A percentile compares a stretch with the other conserved stretches of the same genome.
Evolutionary conservation across 1,139 yeast species (phyloP).

Genomic region (Hansenula sp.): DNA sequence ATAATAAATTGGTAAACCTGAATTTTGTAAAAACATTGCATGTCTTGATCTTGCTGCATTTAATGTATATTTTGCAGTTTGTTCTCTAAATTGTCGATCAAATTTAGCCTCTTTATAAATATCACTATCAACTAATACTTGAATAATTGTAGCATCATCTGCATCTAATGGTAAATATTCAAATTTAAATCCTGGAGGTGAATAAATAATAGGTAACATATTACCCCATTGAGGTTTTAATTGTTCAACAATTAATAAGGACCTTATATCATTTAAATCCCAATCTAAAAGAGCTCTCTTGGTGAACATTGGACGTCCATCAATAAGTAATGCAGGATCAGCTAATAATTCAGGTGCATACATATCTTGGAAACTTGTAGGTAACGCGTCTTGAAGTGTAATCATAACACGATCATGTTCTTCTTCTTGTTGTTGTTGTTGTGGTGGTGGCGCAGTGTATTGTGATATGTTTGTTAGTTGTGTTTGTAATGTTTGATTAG

Average conservation of each 20-base stretch:
- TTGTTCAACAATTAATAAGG: constrained; percentile 47
- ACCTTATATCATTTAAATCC: constrained; percentile 61
- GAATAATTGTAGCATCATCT: constrained; percentile 41
- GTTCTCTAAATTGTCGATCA: constrained; percentile 44
- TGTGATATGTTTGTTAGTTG: constrained; percentile 15
- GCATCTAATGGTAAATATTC: constrained; percentile 46
- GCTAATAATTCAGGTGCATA: constrained; percentile 47
- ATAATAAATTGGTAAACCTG: constrained; percentile 16
- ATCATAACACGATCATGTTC: constrained; percentile 9
- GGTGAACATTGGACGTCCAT: constrained; percentile 59
- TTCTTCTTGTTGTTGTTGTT: constrained; percentile 3
- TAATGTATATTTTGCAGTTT: constrained; percentile 58
- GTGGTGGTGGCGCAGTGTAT: constrained; percentile 8
- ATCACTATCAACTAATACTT: constrained; percentile 47
- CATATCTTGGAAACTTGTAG: constrained; percentile 45
- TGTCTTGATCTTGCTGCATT: constrained; percentile 51
- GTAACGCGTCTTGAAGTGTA: constrained; percentile 38
- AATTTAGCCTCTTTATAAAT: constrained; percentile 55
- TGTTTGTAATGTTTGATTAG: constrained; percentile 2
- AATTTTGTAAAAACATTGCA: constrained; percentile 25
- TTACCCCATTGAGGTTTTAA: constrained; percentile 50
- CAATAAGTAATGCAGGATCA: constrained; percentile 35
- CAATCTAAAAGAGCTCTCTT: constrained; percentile 57
- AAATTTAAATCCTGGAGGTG: constrained; percentile 30
- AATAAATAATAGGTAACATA: constrained; percentile 40